Conservation (phyloP, 2,329 filamentous ascomycete genomes). For the Fusarium aywerte region DNA sequence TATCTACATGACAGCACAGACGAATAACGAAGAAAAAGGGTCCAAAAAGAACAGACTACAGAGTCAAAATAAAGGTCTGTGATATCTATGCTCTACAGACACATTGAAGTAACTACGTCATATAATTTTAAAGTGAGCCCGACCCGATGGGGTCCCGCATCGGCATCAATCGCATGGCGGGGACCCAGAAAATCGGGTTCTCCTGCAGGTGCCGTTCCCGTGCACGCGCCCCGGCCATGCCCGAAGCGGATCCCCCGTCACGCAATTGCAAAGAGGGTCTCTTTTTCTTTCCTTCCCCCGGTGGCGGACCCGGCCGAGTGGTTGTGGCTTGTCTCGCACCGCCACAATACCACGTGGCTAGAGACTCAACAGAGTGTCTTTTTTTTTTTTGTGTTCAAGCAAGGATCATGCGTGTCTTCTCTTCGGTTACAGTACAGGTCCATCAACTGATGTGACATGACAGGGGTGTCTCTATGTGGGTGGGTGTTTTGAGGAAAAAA, state of each 20-base stretch:
- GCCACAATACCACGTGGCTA: slow-evolving; percentile 43
- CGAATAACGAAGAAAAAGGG: not conserved
- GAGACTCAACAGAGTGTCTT: not conserved
- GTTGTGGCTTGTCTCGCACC: slow-evolving; percentile 32
- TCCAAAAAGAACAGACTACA: not conserved
- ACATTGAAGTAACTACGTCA: slow-evolving; percentile 13
- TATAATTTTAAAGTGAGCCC: not conserved
- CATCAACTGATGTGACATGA: slow-evolving; percentile 14
- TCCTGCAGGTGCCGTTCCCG: slow-evolving; percentile 31
- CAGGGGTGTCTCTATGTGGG: slow-evolving; percentile 12
- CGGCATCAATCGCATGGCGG: not conserved
- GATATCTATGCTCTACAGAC: slow-evolving; percentile 3
- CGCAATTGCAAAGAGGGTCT: not conserved
- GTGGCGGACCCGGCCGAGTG: slow-evolving; percentile 44
- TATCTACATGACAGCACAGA: slow-evolving; percentile 1
- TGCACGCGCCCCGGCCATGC: slow-evolving; percentile 25
- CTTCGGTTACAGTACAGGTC: no score
- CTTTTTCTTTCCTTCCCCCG: not conserved
- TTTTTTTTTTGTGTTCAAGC: not conserved
- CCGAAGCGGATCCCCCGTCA: slow-evolving; percentile 37
- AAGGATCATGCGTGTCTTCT: slow-evolving; percentile 29
- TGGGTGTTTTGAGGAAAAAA: not conserved
- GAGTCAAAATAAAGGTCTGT: not conserved
- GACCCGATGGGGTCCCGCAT: slow-evolving; percentile 22
- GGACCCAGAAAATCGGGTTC: slow-evolving; percentile 34